Evolutionary conservation across 1,284 basidiomycete species (phyloP), one percentile per base, ranked within the genome.

Genomic region (Ceratobasidium sp.): DNA sequence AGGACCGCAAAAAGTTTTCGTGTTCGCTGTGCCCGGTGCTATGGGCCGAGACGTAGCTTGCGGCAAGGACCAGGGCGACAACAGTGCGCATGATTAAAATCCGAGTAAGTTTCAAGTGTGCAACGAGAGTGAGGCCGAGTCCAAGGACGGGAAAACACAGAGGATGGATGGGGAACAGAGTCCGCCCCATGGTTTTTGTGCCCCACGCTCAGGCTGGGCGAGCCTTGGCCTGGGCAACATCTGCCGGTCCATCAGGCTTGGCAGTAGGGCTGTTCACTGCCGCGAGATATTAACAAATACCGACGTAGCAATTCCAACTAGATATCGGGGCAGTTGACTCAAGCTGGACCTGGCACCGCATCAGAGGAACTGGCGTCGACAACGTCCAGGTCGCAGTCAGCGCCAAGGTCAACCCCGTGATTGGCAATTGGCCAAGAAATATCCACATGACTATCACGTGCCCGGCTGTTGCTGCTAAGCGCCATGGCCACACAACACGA

Each of bases 1-100:
- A 51, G 3, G 68, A 72, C 27, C 68, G 68, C 68, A 72, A 72
- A 48, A 72, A 72, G 41, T 59, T 61, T 48, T 61, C 56, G 34
- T 72, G 68, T 8, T 72, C 43, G 68, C 48, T 46, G 31, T 72
- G 68, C 4, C 46, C 43, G 34, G 24, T 41, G 9, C 34, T 14
- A 54, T 72, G 68, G 14, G 68, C 68, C 19, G 68, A 56, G 43
- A 51, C 68, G n/a, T n/a, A 34, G 19, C 56, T 54, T n/a, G 68
- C 68, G 14, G 61, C 13, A n/a, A 62, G 24, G 43, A 29, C 54
- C 16, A 72, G 27, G 1, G 58, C 54, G 48, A 51, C 58, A 72
- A 56, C 43, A 41, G 58, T 39, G 46, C 68, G 68, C 68, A 72
- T 72, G 41, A 61, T 59, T 59, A 72, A 22, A 31, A 59, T 8